Evolutionary conservation across 1,284 basidiomycete species (phyloP), one percentile per base, ranked within the genome.

Genomic region (Cryptococcus maquisensis): DNA sequence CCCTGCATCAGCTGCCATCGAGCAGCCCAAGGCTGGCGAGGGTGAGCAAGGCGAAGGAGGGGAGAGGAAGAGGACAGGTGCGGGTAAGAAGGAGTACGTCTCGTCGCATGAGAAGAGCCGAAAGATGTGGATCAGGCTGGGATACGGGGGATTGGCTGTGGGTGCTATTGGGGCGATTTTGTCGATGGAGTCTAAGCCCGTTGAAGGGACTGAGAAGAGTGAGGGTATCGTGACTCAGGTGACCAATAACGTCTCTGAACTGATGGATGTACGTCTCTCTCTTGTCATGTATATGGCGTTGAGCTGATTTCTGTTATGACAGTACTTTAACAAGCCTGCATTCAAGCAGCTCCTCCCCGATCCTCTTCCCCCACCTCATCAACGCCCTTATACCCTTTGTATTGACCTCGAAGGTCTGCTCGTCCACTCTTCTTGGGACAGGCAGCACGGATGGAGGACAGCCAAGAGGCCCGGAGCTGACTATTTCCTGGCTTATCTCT

Each of bases 391-490:
- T 77, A 98, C 94, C 0, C 82, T 98, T 37, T 81, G 98, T 3
- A 77, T 98, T 45, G 94, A 93, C 43, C 78, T 98, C 23, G 95
- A 98, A 64, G 94, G 96, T 68, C 80, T 99, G 21, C 82, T 98
- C 18, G 83, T 98, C 20, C 88, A 88, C 28, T 93, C 89, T 15
- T 86, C 85, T 2, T 98, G 95, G 95, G 90, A 94, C 80, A 85
- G 90, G 51, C 81, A 86, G 78, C 80, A 88, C 65, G 90, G 90
- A 35, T 94, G 90, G 90, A 81, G 88, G 62, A 93, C 90, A 3
- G 90, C 90, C 37, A 94, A 94, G 76, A 85, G 96, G 49, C 95
- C 95, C 1, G 96, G 96, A 3, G 87, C 95, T 9, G 96, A 98
- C 73, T 97, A 98, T 77, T 98, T 98, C 82, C 80, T 98, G 48